Evolutionary conservation across 441 rosid genomes (phyloP).

Genomic region (Capsella rubella): DNA sequence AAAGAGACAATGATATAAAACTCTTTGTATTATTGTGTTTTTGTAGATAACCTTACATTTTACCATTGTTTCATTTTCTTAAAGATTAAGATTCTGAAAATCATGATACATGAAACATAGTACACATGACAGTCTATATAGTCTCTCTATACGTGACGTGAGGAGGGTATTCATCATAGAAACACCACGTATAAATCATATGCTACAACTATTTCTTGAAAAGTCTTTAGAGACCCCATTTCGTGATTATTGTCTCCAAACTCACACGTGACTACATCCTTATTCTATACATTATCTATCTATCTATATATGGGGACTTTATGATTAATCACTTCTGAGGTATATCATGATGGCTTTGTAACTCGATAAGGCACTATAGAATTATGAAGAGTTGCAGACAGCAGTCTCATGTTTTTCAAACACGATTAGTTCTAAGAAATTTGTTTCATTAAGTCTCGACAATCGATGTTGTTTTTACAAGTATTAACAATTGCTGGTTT

Average conservation of each 20-base stretch:
- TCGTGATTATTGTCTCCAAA: conserved; percentile 30
- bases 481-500: neutral
- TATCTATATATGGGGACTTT: neutral
- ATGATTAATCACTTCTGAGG: neutral
- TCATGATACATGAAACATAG: conserved; percentile 33
- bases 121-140: conserved; percentile 23
- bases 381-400: neutral
- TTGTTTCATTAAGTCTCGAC: conserved; percentile 3
- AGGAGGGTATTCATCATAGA: conserved; percentile 30
- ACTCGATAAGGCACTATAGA: neutral
- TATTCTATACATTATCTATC: neutral
- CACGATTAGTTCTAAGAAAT: neutral
- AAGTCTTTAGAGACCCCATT: conserved; percentile 29
- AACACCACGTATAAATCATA: conserved; percentile 18
- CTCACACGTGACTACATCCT: conserved; percentile 33
- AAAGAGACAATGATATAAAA: conserved; percentile 28
- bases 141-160: neutral
- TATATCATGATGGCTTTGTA: neutral
- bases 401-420: neutral
- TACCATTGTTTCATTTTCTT: conserved; percentile 22
- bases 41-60: neutral
- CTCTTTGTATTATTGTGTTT: conserved; percentile 16
- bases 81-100: conserved; percentile 27
- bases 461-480: neutral
- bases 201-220: conserved; percentile 21